Percentiles rank a stretch among this genome's conserved stretches.
phyloP scores from a whole-genome alignment of 768 basidiomycete species.

The Hericium alpestre region DNA sequence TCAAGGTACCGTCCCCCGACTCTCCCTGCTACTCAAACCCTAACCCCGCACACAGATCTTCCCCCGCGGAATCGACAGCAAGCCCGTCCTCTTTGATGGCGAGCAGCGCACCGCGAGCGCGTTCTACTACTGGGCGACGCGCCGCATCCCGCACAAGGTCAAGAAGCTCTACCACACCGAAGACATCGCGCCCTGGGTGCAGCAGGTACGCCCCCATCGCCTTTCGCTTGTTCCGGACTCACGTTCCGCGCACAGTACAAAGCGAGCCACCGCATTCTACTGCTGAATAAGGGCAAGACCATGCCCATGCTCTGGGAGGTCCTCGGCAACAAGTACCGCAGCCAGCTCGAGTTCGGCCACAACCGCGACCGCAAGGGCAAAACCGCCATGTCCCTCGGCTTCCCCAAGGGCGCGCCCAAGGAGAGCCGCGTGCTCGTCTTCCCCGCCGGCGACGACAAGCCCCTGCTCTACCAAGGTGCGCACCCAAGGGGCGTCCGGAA shows the following conservation, averaged over 20 bases:
- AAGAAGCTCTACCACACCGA: constrained; percentile 44
- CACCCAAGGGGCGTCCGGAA: no score
- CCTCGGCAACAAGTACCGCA: constrained; percentile 61
- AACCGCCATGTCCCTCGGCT: constrained; percentile 46
- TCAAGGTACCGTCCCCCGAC: constrained; percentile 47
- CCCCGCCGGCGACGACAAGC: constrained; percentile 43
- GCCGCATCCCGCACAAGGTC: constrained; percentile 63
- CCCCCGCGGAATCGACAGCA: constrained; percentile 58
- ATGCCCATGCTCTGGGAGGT: constrained; percentile 75
- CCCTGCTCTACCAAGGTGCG: constrained; percentile 60
- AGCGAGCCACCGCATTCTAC: constrained; percentile 46
- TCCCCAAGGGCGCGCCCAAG: constrained; percentile 38
- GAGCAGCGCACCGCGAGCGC: constrained; percentile 61
- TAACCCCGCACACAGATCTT: constrained; percentile 42
- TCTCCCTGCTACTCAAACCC: not conserved
- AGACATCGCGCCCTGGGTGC: constrained; percentile 58
- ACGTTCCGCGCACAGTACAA: constrained; percentile 19
- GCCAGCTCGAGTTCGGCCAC: constrained; percentile 49
- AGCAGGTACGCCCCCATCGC: constrained; percentile 38
- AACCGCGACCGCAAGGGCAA: constrained; percentile 59
- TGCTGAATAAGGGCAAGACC: constrained; percentile 66
- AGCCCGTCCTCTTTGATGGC: constrained; percentile 55
- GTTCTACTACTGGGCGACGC: constrained; percentile 67
- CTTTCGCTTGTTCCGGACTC: not conserved
- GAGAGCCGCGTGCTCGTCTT: constrained; percentile 65